Base-by-base conservation (phyloP, 202 grass and related monocot species). In the Hordeum pubiflorum region DNA sequence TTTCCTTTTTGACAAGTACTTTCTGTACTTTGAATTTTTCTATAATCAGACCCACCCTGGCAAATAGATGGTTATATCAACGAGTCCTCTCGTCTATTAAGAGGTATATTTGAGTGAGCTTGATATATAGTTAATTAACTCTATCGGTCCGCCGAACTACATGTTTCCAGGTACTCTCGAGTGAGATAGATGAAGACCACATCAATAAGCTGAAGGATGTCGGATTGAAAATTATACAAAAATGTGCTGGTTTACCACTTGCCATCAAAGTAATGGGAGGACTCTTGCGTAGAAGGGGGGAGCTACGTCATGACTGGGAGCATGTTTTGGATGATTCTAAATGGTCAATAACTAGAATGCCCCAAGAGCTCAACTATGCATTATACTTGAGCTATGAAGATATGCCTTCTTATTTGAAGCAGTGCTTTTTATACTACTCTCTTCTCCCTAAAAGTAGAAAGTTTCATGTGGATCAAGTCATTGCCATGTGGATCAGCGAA, bases 171-270 rank as follows among this genome's bases (percentile, higher is more conserved):
- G 56, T 58, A 58, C 20, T 54, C 17, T 58, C 56, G 23, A 58
- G 9, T 58, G 56, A 10, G 20, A 23, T 23, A 58, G 21, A 58
- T 58, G 56, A 58, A 23, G 2, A 9, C 20, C 7, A 24, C 20
- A 23, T 58, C 20, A 23, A 24, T 23, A 24, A 0, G 9, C n/a
- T 78, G 7, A 81, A 78, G 43, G 61, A 76, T 8, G 13, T 86
- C 18, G 84, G 84, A 7, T 52, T 69, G n/a, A 14, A 12, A 11
- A 75, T 87, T 63, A 67, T 87, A 12, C 20, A 6, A 60, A 81
- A 76, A 76, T 86, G 84, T 78, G 77, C 61, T 62, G 74, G 75
- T 39, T 71, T 79, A 14, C 86, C 80, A 14, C 68, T 87, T 31
- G 86, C 86, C 1, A 27, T 87, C 20, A 87, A 87, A 50, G 67